Conservation (phyloP, 2,329 filamentous ascomycete genomes). For the Alternaria brassicicola region DNA sequence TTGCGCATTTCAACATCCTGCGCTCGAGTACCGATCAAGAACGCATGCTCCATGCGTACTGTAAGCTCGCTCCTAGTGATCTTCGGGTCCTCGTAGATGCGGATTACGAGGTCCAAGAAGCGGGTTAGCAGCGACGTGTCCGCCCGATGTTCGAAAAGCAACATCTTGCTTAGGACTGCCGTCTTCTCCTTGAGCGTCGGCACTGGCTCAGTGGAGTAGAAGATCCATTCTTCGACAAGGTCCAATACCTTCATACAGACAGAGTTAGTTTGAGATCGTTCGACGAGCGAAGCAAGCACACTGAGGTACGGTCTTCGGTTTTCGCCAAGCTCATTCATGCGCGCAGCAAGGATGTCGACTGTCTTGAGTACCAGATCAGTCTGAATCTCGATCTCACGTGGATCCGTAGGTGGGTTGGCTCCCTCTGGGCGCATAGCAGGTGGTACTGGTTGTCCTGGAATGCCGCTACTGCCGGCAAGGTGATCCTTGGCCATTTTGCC, state of each 20-base stretch:
- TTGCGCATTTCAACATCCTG: slow-evolving; percentile 97
- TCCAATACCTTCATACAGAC: slow-evolving; percentile 91
- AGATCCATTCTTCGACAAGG: slow-evolving; percentile 96
- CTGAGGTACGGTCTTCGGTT: slow-evolving; percentile 92
- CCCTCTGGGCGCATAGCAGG: slow-evolving; percentile 59
- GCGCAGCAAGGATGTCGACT: slow-evolving; percentile 86
- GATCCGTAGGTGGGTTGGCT: slow-evolving; percentile 66
- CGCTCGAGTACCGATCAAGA: slow-evolving; percentile 91
- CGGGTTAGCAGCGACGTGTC: slow-evolving; percentile 87
- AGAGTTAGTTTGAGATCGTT: slow-evolving; percentile 86
- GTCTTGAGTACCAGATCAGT: slow-evolving; percentile 92
- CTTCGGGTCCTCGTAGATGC: slow-evolving; percentile 97
- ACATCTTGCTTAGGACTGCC: slow-evolving; percentile 98
- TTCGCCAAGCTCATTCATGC: slow-evolving; percentile 92
- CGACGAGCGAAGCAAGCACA: slow-evolving; percentile 90
- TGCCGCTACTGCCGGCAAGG: slow-evolving; percentile 67
- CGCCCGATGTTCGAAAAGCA: slow-evolving; percentile 85
- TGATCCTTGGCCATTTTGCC: slow-evolving; percentile 92
- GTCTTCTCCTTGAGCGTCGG: slow-evolving; percentile 99
- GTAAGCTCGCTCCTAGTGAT: slow-evolving; percentile 94
- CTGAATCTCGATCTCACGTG: slow-evolving; percentile 85
- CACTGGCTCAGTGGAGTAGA: slow-evolving; percentile 92
- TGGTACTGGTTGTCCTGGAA: slow-evolving; percentile 39
- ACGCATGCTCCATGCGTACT: slow-evolving; percentile 96
- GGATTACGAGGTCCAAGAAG: slow-evolving; percentile 93